phyloP scores from a whole-genome alignment of 2,329 filamentous ascomycete species.

The Mollisia scopiformis region DNA sequence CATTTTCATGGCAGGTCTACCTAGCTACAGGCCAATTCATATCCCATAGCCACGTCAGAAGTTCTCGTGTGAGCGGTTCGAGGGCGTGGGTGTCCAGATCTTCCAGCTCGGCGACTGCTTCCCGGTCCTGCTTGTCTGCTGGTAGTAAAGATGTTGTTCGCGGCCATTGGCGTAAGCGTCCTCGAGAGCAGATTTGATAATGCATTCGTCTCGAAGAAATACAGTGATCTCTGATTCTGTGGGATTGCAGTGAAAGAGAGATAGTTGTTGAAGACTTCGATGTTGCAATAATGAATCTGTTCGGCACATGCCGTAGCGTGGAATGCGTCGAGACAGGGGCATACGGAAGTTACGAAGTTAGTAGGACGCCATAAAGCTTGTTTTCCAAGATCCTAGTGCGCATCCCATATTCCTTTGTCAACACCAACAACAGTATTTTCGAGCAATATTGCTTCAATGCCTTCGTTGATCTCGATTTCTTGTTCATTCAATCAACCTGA shows the following conservation, averaged over 20 bases:
- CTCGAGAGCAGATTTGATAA: too few relatives aligned
- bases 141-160: conserved; percentile 1
- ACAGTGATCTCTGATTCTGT: neutral
- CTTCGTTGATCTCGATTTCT: too few relatives aligned
- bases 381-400: neutral
- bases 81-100: neutral
- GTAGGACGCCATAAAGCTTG: neutral
- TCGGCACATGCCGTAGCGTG: neutral
- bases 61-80: neutral
- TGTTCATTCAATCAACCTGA: too few relatives aligned
- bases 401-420: neutral
- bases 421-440: neutral
- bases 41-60: conserved; percentile 13
- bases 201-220: neutral
- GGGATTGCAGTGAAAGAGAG: too few relatives aligned
- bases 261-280: too few relatives aligned
- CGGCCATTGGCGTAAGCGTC: too few relatives aligned
- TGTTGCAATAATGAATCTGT: neutral
- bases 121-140: neutral
- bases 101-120: neutral
- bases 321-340: neutral
- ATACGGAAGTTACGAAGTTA: too few relatives aligned
- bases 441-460: neutral
- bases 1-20: neutral
- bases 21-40: conserved; percentile 12